A percentile compares a stretch with the other conserved stretches of the same genome.
Conservation (phyloP, 345 rosid genomes). For the Salix arbutifolia region DNA sequence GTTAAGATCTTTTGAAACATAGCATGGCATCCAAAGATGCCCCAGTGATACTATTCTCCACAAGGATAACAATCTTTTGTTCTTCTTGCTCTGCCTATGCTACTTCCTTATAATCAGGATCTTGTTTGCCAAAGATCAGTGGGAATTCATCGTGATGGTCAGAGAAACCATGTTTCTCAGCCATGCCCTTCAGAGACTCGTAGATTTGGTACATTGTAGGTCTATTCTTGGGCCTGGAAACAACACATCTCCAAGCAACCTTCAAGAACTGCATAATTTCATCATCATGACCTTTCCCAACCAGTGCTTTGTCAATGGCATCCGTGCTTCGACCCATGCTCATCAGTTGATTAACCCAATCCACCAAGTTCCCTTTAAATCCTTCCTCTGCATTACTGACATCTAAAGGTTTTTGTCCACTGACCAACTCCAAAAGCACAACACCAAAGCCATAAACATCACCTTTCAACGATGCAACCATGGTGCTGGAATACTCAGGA, state of each 20-base stretch:
- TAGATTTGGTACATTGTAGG: constrained; percentile 75
- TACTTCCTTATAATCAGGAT: constrained; percentile 21
- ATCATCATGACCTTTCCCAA: constrained; percentile 54
- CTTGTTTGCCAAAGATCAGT: constrained; percentile 50
- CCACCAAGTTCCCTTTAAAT: constrained; percentile 65
- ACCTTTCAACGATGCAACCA: constrained; percentile 66
- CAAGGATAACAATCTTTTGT: not conserved
- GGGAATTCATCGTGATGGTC: constrained; percentile 74
- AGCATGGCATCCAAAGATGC: not conserved
- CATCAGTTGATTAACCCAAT: constrained; percentile 61
- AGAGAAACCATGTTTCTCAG: constrained; percentile 43
- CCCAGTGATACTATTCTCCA: not conserved
- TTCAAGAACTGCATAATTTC: constrained; percentile 63
- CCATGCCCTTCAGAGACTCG: constrained; percentile 53
- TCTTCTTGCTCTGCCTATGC: not conserved
- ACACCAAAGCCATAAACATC: constrained; percentile 87
- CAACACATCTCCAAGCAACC: constrained; percentile 57
- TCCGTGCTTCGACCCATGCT: constrained; percentile 45
- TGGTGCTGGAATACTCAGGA: constrained; percentile 67
- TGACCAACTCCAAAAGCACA: constrained; percentile 71
- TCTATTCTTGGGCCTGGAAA: constrained; percentile 64
- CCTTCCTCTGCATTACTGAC: constrained; percentile 42
- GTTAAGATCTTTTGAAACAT: not conserved
- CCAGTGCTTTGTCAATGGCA: constrained; percentile 43
- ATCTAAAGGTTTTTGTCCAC: constrained; percentile 58